Conservation (phyloP, 768 basidiomycete genomes). For the Xerocomellus chrysenteron region DNA sequence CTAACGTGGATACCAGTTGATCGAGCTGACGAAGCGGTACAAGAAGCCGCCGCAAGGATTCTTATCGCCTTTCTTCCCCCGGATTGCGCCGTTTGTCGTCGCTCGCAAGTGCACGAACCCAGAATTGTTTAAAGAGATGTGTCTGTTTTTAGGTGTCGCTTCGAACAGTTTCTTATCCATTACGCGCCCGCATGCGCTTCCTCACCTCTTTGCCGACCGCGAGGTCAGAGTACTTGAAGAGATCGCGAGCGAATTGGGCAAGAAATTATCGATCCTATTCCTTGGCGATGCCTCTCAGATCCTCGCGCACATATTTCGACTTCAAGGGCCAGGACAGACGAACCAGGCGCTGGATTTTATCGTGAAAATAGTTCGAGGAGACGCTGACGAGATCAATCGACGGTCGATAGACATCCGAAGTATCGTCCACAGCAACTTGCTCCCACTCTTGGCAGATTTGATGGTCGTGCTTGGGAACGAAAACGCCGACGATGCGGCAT, state of each 20-base stretch:
- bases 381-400: constrained; percentile 32
- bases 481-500: constrained; percentile 41
- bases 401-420: constrained; percentile 43
- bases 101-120: constrained; percentile 58
- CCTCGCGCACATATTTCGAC: constrained; percentile 64
- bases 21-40: constrained; percentile 53
- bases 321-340: constrained; percentile 53
- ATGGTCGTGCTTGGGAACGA: constrained; percentile 79
- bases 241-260: constrained; percentile 54
- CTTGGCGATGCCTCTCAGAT: constrained; percentile 58
- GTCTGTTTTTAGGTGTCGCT: constrained; percentile 62
- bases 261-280: constrained; percentile 48
- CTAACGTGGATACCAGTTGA: constrained; percentile 44
- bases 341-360: constrained; percentile 63
- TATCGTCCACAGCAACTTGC: constrained; percentile 64
- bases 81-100: constrained; percentile 65
- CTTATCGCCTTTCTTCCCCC: constrained; percentile 65
- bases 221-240: constrained; percentile 58
- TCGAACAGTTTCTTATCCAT: constrained; percentile 61
- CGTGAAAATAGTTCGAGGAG: constrained; percentile 52
- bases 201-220: constrained; percentile 62
- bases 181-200: constrained; percentile 65
- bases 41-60: constrained; percentile 65
- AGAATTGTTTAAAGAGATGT: constrained; percentile 57
- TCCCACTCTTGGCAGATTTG: constrained; percentile 71